Evolutionary conservation across 371 early-diverging fungal genomes (phyloP).

Genomic region (Lichtheimia corymbifera): DNA sequence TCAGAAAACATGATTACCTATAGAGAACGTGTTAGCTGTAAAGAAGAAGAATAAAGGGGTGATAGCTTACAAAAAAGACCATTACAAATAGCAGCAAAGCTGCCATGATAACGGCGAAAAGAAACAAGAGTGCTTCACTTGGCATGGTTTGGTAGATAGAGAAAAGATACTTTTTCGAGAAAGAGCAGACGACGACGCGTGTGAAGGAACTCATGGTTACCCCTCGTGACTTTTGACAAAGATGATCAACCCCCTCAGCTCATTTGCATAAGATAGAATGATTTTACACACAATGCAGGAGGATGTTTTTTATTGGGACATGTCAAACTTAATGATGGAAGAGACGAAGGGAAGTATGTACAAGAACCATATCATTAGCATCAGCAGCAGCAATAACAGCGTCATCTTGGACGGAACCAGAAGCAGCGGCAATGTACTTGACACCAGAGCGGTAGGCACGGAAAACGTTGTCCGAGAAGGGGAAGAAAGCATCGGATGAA

Average conservation of each 20-base stretch:
- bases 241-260: too few relatives aligned
- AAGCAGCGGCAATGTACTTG: slow-evolving; percentile 86
- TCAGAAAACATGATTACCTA: slow-evolving; percentile 93
- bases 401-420: slow-evolving; percentile 88
- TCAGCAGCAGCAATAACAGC: slow-evolving; percentile 86
- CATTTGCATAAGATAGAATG: too few relatives aligned
- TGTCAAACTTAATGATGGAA: slow-evolving; percentile 86
- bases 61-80: slow-evolving; percentile 83
- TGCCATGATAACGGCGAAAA: slow-evolving; percentile 89
- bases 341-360: slow-evolving; percentile 84
- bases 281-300: too few relatives aligned
- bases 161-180: too few relatives aligned
- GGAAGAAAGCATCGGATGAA: slow-evolving; percentile 98
- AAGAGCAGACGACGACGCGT: too few relatives aligned
- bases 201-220: too few relatives aligned
- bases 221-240: too few relatives aligned
- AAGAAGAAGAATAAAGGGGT: background rate
- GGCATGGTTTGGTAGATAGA: slow-evolving; percentile 46
- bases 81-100: slow-evolving; percentile 89
- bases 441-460: slow-evolving; percentile 89
- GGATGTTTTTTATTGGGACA: too few relatives aligned
- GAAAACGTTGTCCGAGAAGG: slow-evolving; percentile 95
- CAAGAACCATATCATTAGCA: slow-evolving; percentile 78
- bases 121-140: slow-evolving; percentile 77
- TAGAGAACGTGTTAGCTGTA: background rate